These are phyloP conservation scores for Gnomoniopsis smithogilvyi DNA, from an alignment of 2,329 filamentous ascomycete species.

Conservation along the genomic window DNA sequence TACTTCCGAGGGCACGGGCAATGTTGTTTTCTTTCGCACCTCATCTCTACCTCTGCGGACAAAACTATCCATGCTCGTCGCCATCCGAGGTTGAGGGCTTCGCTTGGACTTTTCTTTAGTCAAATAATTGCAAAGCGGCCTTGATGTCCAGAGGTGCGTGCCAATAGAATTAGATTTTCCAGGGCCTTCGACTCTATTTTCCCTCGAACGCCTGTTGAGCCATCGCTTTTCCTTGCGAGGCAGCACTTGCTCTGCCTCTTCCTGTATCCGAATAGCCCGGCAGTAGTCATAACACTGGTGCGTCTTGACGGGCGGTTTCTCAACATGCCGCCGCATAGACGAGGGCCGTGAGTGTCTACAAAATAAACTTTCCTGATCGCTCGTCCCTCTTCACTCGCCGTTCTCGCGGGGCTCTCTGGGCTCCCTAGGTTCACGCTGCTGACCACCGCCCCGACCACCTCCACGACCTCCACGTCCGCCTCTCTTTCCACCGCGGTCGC, in stretches of 20 bases:
- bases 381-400: constrained; percentile 26
- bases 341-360: not conserved
- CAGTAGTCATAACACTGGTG: not conserved
- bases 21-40: no score
- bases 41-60: no score
- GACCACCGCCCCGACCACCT: constrained; percentile 44
- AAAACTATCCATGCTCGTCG: no score
- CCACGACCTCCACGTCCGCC: constrained; percentile 35
- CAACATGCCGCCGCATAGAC: not conserved
- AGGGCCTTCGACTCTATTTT: constrained; percentile 14
- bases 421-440: constrained; percentile 46
- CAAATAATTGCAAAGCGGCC: not conserved
- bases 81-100: no score
- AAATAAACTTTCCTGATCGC: constrained; percentile 21
- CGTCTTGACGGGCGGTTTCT: constrained; percentile 21
- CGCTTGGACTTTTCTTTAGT: not conserved
- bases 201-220: constrained; percentile 15
- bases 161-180: constrained; percentile 17
- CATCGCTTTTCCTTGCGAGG: constrained; percentile 12
- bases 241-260: constrained; percentile 4
- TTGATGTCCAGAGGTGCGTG: constrained; percentile 3
- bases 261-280: not conserved
- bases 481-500: constrained; percentile 42
- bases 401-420: constrained; percentile 45
- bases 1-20: no score